Percentiles rank a stretch among this genome's conserved stretches.
Evolutionary conservation across 495 filamentous ascomycete species (phyloP).

Genomic region (Neurospora pannonica): DNA sequence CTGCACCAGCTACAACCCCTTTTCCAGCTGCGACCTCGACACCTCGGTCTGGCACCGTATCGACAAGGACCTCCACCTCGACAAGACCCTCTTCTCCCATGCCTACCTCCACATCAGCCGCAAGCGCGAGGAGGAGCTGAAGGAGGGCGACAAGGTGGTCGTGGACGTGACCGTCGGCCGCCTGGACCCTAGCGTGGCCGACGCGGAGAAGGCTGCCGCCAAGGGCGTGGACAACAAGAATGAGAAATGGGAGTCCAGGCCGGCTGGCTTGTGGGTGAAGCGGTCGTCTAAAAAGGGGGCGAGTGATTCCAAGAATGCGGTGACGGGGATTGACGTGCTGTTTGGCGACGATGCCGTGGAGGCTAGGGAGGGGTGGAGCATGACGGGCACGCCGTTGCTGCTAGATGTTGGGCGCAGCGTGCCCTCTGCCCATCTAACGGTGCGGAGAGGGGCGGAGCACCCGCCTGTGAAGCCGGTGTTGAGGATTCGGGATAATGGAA

Average conservation of each 20-base stretch:
- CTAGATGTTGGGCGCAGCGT: constrained; percentile 52
- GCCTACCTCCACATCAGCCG: constrained; percentile 80
- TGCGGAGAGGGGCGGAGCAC: constrained; percentile 61
- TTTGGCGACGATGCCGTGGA: constrained; percentile 93
- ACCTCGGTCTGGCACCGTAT: constrained; percentile 69
- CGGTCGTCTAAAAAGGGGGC: constrained; percentile 64
- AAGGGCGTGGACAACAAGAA: constrained; percentile 37
- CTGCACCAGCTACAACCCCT: constrained; percentile 65
- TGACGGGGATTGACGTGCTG: constrained; percentile 82
- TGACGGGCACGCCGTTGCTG: constrained; percentile 59
- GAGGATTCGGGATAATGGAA: constrained; percentile 75
- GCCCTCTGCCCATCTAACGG: constrained; percentile 60
- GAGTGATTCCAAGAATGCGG: constrained; percentile 63
- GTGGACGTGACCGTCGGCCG: constrained; percentile 75
- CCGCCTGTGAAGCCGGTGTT: constrained; percentile 53
- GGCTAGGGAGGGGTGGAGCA: constrained; percentile 70
- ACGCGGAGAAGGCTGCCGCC: constrained; percentile 37
- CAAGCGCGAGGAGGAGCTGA: constrained; percentile 83
- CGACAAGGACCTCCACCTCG: constrained; percentile 87
- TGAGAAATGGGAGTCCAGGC: constrained; percentile 74
- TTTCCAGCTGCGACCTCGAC: constrained; percentile 73
- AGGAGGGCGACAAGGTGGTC: constrained; percentile 64
- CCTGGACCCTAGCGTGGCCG: constrained; percentile 41
- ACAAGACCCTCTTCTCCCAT: constrained; percentile 57
- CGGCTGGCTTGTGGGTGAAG: constrained; percentile 80